phyloP scores from a whole-genome alignment of 768 basidiomycete genomes.

The Trametes cinnabarina region DNA sequence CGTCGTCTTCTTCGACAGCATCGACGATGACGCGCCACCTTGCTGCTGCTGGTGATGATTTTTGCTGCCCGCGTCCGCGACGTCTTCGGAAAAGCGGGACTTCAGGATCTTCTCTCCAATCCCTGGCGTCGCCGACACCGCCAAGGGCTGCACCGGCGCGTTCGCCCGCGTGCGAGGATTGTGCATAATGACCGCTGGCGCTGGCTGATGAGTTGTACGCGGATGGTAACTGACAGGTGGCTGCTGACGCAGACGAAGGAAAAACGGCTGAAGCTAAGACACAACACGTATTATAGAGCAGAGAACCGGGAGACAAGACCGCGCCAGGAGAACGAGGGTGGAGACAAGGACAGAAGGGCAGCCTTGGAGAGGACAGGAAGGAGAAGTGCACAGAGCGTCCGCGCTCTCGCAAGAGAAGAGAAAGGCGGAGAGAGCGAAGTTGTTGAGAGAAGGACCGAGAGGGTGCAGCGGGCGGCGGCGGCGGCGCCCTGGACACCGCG shows the following conservation, averaged over 20 bases:
- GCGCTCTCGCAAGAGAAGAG: not conserved
- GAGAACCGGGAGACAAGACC: not conserved
- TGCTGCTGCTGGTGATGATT: constrained; percentile 5
- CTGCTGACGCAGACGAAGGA: not conserved
- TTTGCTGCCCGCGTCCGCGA: constrained; percentile 44
- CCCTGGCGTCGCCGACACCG: constrained; percentile 40
- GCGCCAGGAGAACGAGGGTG: constrained; percentile 13
- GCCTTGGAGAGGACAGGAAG: constrained; percentile 11
- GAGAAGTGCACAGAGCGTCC: not conserved
- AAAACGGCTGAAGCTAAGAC: not conserved
- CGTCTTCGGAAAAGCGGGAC: constrained; percentile 47
- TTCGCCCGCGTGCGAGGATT: constrained; percentile 15
- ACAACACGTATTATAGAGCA: not conserved
- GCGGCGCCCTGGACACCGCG: not conserved
- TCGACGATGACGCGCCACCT: constrained; percentile 17
- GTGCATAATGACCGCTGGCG: constrained; percentile 9
- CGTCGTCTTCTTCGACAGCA: constrained; percentile 24
- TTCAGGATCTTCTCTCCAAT: constrained; percentile 44
- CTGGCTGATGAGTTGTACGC: too few relatives aligned
- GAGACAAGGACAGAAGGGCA: constrained; percentile 15
- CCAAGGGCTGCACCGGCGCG: constrained; percentile 26
- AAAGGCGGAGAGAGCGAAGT: constrained; percentile 1
- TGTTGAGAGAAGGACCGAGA: not conserved
- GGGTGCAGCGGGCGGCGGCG: not conserved
- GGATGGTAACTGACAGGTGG: too few relatives aligned